A percentile compares a stretch with the other conserved stretches of the same genome.
phyloP scores from a whole-genome alignment of 306 rosid species.

The Citrullus mucosospermus region DNA sequence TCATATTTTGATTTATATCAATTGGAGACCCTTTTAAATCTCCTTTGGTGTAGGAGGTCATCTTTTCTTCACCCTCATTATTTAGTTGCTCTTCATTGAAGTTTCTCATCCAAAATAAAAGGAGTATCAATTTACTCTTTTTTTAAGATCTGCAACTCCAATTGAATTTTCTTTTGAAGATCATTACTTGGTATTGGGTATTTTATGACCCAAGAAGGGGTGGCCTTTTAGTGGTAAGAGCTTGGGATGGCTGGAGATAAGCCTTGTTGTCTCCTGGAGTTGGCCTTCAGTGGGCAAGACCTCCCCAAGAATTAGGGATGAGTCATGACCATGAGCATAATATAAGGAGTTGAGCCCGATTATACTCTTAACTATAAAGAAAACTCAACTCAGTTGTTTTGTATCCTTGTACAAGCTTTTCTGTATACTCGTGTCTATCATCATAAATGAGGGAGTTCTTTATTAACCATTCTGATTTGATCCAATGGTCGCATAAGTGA shows the following conservation, averaged over 20 bases:
- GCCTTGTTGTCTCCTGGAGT: background rate
- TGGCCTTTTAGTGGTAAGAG: background rate
- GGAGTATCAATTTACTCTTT: background rate
- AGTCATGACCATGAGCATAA: background rate
- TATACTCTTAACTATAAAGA: background rate
- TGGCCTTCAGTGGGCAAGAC: background rate
- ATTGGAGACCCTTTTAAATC: background rate
- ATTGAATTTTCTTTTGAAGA: background rate
- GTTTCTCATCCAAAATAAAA: background rate
- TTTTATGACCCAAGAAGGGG: background rate
- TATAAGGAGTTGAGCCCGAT: background rate
- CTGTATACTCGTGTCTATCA: background rate
- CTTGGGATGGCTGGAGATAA: background rate
- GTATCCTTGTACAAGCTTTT: background rate
- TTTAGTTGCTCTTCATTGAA: background rate
- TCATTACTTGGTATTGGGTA: background rate
- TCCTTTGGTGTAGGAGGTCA: background rate
- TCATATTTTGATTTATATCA: background rate
- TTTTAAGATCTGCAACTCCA: background rate
- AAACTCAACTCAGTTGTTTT: background rate
- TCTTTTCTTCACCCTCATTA: background rate
- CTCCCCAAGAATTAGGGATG: background rate
- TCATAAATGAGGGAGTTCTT: background rate
- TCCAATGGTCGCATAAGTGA: too few species aligned
- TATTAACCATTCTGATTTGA: background rate